phyloP scores from a whole-genome alignment of 176 grass and related monocot species.

The Musa itinerans region DNA sequence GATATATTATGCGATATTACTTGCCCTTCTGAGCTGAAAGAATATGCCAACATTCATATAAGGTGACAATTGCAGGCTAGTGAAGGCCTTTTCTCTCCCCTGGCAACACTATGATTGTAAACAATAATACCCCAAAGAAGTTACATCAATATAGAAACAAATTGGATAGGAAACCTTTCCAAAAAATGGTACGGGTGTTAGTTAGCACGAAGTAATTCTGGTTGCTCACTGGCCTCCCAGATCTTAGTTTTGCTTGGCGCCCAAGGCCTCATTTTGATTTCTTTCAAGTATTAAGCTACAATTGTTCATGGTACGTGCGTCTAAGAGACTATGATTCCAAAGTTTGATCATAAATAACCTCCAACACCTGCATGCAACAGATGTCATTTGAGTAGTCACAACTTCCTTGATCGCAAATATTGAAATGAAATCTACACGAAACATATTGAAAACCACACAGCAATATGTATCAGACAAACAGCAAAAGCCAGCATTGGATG shows the following conservation, averaged over 20 bases:
- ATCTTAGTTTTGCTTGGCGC: conserved; percentile 22
- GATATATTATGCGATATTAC: neutral
- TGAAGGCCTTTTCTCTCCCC: neutral
- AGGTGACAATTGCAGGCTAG: neutral
- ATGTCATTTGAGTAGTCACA: neutral
- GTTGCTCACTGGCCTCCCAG: neutral
- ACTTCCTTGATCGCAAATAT: too few species aligned
- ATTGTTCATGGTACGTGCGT: conserved; percentile 49
- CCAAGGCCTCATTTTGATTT: conserved; percentile 13
- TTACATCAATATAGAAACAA: conserved; percentile 2
- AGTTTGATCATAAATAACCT: conserved; percentile 83
- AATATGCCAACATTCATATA: conserved; percentile 7
- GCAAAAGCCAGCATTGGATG: too few species aligned
- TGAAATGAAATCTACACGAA: neutral
- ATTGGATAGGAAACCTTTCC: neutral
- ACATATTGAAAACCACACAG: too few species aligned
- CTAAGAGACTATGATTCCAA: conserved; percentile 85
- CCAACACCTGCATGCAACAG: conserved; percentile 48
- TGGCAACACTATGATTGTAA: conserved; percentile 2
- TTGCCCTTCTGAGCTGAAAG: neutral
- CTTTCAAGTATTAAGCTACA: conserved; percentile 60
- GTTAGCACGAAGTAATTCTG: neutral
- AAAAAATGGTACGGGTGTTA: neutral
- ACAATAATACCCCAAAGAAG: conserved; percentile 12
- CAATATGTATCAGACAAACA: too few species aligned